phyloP scores from a whole-genome alignment of 257 asterid genomes.

The Cordia subcordata region DNA sequence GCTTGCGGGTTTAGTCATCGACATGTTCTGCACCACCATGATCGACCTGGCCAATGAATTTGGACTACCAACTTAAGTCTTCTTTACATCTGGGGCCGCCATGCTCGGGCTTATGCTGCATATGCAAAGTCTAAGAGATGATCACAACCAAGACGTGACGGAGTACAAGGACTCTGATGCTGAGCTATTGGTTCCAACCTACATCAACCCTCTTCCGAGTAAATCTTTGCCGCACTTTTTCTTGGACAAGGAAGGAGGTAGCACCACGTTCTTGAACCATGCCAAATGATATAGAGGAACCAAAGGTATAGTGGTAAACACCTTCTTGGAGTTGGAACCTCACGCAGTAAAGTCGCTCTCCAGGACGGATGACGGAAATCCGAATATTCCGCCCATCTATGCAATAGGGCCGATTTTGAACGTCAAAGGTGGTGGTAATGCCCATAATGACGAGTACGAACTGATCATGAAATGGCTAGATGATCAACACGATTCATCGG shows the following conservation, averaged over 20 bases:
- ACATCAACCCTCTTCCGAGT: slow-evolving; percentile 13
- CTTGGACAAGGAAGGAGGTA: background rate
- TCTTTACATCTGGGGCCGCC: slow-evolving; percentile 44
- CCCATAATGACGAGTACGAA: background rate
- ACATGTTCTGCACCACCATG: slow-evolving; percentile 54
- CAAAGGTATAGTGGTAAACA: slow-evolving; percentile 27
- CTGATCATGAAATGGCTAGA: slow-evolving; percentile 29
- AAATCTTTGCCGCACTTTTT: slow-evolving; percentile 6
- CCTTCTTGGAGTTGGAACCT: slow-evolving; percentile 28
- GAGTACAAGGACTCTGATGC: slow-evolving; percentile 18
- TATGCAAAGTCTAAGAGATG: slow-evolving; percentile 18
- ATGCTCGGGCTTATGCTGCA: slow-evolving; percentile 22
- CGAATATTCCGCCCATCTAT: slow-evolving; percentile 27
- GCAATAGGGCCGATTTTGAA: slow-evolving; percentile 28
- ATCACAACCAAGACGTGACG: slow-evolving; percentile 9
- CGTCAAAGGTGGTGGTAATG: background rate
- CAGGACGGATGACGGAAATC: too few species aligned
- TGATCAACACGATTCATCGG: slow-evolving; percentile 2
- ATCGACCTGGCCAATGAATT: slow-evolving; percentile 46
- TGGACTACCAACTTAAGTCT: slow-evolving; percentile 35
- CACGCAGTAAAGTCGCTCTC: slow-evolving; percentile 22
- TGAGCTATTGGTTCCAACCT: slow-evolving; percentile 19
- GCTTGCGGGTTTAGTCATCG: slow-evolving; percentile 37
- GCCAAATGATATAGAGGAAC: slow-evolving; percentile 17
- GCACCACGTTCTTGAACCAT: background rate